These are phyloP conservation scores for Pythium sukuiense DNA, from an alignment of 352 stramenopile genomes.

Conservation along the genomic window DNA sequence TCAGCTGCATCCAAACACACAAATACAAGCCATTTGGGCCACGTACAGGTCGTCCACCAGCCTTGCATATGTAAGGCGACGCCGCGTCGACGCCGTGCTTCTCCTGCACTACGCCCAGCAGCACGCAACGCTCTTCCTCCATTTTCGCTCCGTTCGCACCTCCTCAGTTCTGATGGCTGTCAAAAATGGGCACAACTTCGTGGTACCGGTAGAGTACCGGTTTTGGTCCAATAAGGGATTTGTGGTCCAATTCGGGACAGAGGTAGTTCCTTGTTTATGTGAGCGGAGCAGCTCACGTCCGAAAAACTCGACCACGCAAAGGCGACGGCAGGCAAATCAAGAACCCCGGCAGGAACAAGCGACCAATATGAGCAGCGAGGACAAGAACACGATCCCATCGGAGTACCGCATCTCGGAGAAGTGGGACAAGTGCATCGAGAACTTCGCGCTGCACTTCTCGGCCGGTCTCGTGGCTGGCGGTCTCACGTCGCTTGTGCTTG, in stretches of 20 bases:
- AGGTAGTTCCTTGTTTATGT: conserved; percentile 25
- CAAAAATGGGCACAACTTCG: conserved; percentile 17
- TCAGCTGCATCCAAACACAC: neutral
- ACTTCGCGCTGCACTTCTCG: conserved; percentile 86
- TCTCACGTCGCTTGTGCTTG: conserved; percentile 79
- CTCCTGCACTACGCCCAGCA: conserved; percentile 73
- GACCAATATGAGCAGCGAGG: conserved; percentile 26
- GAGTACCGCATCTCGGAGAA: conserved; percentile 91
- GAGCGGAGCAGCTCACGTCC: conserved; percentile 34
- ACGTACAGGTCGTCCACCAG: conserved; percentile 70
- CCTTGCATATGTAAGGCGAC: conserved; percentile 77
- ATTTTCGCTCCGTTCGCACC: conserved; percentile 24
- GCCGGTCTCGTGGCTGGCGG: conserved; percentile 78
- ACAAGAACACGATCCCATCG: conserved; percentile 68
- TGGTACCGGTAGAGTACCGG: conserved; percentile 13
- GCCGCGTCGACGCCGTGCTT: conserved; percentile 59
- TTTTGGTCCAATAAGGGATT: conserved; percentile 6
- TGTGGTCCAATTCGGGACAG: conserved; percentile 6
- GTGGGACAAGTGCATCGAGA: conserved; percentile 90
- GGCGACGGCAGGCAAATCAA: conserved; percentile 10
- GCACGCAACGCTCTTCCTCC: conserved; percentile 58
- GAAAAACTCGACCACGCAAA: conserved; percentile 26
- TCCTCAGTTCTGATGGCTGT: conserved; percentile 11
- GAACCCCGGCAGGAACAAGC: conserved; percentile 7
- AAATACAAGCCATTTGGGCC: neutral